Conservation (phyloP, 352 stramenopile species). For the Blastocystis sp. region DNA sequence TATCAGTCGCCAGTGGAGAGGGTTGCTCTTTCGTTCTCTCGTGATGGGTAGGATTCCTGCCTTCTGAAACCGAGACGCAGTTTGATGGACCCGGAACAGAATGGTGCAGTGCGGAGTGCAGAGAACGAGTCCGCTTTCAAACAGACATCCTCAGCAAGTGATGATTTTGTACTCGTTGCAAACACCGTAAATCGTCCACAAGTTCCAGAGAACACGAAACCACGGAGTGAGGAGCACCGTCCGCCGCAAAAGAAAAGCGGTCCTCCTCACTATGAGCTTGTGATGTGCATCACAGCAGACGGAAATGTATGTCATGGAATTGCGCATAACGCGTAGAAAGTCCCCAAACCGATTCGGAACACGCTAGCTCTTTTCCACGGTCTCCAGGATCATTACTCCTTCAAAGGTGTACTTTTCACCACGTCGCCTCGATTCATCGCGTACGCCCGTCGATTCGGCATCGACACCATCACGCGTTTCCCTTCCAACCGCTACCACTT, state of each 20-base stretch:
- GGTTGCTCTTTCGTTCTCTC: too few species aligned
- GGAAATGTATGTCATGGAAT: neutral
- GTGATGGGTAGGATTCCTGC: too few species aligned
- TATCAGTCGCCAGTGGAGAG: too few species aligned
- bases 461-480: neutral
- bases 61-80: too few species aligned
- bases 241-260: neutral
- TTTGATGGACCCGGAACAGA: too few species aligned
- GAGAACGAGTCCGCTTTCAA: too few species aligned
- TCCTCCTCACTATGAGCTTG: neutral
- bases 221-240: too few species aligned
- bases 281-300: neutral
- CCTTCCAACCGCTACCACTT: neutral
- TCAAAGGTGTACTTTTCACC: neutral
- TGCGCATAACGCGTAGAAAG: neutral
- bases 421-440: neutral
- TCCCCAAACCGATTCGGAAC: neutral
- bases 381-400: neutral
- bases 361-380: neutral
- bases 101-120: too few species aligned
- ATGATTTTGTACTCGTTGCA: too few species aligned
- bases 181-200: too few species aligned
- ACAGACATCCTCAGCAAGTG: too few species aligned
- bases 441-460: neutral
- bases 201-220: too few species aligned